A percentile compares a stretch with the other conserved stretches of the same genome.
Conservation (phyloP, 2,329 filamentous ascomycete genomes). For the Saccharata proteae region DNA sequence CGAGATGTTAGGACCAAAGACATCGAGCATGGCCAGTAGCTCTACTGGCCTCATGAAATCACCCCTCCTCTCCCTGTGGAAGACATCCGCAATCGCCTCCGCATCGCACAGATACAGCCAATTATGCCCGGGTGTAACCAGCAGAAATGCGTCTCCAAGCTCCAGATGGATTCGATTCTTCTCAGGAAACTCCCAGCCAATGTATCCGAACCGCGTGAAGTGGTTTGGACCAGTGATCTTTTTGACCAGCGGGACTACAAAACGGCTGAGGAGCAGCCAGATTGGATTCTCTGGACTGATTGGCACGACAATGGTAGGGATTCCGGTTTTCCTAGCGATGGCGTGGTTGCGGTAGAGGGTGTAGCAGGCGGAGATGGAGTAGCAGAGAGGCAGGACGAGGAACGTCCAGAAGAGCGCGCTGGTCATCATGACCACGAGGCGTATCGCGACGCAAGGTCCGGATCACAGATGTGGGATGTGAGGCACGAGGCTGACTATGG, state of each 20-base stretch:
- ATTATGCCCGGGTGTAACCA: constrained; percentile 15
- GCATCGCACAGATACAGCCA: constrained; percentile 13
- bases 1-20: constrained; percentile 23
- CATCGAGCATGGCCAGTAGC: constrained; percentile 13
- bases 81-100: constrained; percentile 10
- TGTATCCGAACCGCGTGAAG: constrained; percentile 14
- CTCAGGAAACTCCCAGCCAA: constrained; percentile 17
- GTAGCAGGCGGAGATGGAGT: too few species aligned
- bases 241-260: constrained; percentile 10
- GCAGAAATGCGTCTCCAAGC: constrained; percentile 15
- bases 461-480: too few species aligned
- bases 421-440: too few species aligned
- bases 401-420: too few species aligned
- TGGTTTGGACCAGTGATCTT: constrained; percentile 8
- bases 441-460: too few species aligned
- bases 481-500: too few species aligned
- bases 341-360: constrained; percentile 8
- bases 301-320: constrained; percentile 9
- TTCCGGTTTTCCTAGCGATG: background rate
- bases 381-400: too few species aligned
- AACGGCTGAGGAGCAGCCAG: constrained; percentile 13
- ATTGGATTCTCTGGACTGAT: constrained; percentile 15
- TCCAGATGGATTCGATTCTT: constrained; percentile 9
- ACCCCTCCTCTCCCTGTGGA: constrained; percentile 10
- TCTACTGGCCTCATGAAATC: constrained; percentile 16